Percentiles rank a stretch among this genome's conserved stretches.
Conservation (phyloP, 202 grass and related monocot genomes). For the Hordeum pubiflorum region DNA sequence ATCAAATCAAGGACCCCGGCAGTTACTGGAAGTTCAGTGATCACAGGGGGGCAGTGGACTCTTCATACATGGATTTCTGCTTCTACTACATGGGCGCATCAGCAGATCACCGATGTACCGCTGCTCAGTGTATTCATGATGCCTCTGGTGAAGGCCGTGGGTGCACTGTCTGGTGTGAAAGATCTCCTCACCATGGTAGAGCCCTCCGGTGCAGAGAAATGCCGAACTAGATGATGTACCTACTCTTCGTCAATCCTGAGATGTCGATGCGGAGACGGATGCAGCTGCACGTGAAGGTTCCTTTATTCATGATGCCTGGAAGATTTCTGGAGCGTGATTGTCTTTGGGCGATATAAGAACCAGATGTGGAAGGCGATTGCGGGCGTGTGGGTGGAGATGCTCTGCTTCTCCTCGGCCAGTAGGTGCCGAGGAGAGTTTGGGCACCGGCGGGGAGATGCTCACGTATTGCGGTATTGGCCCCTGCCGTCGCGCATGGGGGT, state of each 20-base stretch:
- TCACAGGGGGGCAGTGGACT: not conserved
- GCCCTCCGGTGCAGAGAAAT: not conserved
- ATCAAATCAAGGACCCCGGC: not conserved
- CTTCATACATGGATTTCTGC: not conserved
- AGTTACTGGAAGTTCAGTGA: constrained; percentile 1
- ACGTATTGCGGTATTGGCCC: not conserved
- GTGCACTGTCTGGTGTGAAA: not conserved
- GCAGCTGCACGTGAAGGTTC: not conserved
- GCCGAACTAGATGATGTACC: not conserved
- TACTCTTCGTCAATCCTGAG: not conserved
- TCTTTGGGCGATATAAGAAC: not conserved
- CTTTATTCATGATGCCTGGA: not conserved
- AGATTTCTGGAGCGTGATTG: not conserved
- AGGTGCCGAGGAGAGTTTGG: not conserved
- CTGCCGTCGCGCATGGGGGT: not conserved
- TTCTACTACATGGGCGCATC: not conserved
- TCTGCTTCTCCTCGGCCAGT: not conserved
- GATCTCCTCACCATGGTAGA: not conserved
- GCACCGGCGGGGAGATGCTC: not conserved
- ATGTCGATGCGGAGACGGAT: not conserved
- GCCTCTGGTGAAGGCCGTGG: not conserved
- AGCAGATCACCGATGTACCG: not conserved
- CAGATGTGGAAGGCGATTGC: not conserved
- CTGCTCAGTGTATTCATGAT: not conserved
- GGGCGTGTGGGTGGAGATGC: constrained; percentile 16